Evolutionary conservation across 75 land plant genomes (phyloP).

Genomic region (Sequoia sempervirens): DNA sequence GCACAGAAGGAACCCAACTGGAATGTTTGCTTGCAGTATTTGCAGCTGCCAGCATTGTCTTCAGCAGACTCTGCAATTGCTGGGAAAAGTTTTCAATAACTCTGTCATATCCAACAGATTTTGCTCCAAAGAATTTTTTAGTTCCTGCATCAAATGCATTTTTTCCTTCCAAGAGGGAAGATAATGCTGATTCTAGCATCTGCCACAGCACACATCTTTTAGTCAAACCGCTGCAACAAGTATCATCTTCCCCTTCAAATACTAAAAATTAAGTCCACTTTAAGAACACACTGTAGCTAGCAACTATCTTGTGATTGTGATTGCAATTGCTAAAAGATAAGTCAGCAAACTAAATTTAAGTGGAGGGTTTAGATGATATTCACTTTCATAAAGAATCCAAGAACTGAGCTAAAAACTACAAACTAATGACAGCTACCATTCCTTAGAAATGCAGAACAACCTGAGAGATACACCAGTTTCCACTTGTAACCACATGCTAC

Average conservation of each 20-base stretch:
- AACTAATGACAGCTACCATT: background rate
- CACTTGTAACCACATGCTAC: background rate
- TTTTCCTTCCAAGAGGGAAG: conserved; percentile 70
- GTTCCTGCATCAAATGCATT: conserved; percentile 16
- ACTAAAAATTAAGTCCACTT: background rate
- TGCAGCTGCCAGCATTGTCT: conserved; percentile 55
- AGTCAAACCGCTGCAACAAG: background rate
- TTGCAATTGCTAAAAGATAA: background rate
- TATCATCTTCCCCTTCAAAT: background rate
- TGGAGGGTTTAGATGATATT: background rate
- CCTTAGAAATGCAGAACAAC: background rate
- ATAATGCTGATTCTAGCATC: conserved; percentile 80
- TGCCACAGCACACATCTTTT: conserved; percentile 16
- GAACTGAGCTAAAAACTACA: background rate
- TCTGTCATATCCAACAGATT: background rate
- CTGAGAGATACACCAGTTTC: background rate
- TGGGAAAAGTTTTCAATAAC: conserved; percentile 39
- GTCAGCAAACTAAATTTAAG: background rate
- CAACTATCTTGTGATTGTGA: background rate
- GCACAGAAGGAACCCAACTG: background rate
- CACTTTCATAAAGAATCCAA: background rate
- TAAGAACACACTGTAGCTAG: background rate
- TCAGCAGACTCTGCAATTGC: conserved; percentile 68
- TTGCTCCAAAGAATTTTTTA: conserved; percentile 7
- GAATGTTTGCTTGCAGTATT: conserved; percentile 13